Evolutionary conservation across 1,284 basidiomycete genomes (phyloP).

Genomic region (Jaminaea rosea): DNA sequence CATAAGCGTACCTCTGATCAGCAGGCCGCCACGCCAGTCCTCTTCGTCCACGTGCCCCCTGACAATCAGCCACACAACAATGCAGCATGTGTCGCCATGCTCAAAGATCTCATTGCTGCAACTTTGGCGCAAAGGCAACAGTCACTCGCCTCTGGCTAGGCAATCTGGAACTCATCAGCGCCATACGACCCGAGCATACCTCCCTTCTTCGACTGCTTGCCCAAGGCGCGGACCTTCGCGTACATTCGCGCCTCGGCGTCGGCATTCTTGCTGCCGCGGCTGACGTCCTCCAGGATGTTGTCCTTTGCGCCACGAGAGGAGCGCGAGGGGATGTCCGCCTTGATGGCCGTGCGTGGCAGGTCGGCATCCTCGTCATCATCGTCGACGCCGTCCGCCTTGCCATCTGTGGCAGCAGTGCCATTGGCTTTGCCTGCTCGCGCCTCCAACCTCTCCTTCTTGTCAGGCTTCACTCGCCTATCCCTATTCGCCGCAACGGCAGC

Average conservation of each 20-base stretch:
- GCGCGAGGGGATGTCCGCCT: slow-evolving; percentile 22
- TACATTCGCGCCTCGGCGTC: slow-evolving; percentile 79
- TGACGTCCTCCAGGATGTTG: slow-evolving; percentile 19
- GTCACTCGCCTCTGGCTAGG: slow-evolving; percentile 4
- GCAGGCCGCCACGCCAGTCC: neutral
- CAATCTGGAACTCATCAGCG: slow-evolving; percentile 48
- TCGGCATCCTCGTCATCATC: slow-evolving; percentile 7
- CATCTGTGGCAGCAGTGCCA: slow-evolving; percentile 6
- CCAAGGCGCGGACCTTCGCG: slow-evolving; percentile 71
- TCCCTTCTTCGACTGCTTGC: slow-evolving; percentile 67
- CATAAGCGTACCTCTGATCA: neutral
- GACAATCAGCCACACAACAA: too few species aligned
- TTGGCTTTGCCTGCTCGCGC: slow-evolving; percentile 13
- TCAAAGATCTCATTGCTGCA: neutral
- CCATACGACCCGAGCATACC: slow-evolving; percentile 69
- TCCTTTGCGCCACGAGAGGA: slow-evolving; percentile 51
- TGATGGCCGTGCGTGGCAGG: slow-evolving; percentile 16
- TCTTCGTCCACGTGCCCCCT: neutral
- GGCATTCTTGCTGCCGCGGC: slow-evolving; percentile 7
- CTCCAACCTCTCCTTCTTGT: neutral
- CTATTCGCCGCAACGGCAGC: neutral
- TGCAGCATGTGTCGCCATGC: neutral
- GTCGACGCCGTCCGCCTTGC: slow-evolving; percentile 3
- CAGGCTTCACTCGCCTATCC: neutral
- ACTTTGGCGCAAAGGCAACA: neutral